Evolutionary conservation across 495 filamentous ascomycete genomes (phyloP).

Genomic region (Pyrenula massariospora): DNA sequence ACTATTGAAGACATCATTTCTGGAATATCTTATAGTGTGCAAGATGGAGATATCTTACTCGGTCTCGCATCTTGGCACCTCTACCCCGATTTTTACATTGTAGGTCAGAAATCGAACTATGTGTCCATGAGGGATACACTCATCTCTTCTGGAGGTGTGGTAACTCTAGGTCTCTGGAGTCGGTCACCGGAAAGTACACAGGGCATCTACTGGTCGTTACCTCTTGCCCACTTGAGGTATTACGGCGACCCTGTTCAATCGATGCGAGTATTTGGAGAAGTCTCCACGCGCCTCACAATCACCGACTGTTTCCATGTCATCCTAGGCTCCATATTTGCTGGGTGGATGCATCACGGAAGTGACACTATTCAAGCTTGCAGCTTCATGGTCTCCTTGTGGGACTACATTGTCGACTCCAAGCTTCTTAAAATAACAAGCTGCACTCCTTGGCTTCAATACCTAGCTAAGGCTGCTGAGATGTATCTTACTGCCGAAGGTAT

Average conservation of each 20-base stretch:
- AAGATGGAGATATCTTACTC: slow-evolving; percentile 16
- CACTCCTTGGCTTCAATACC: neutral
- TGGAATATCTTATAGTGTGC: slow-evolving; percentile 8
- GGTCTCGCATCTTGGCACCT: slow-evolving; percentile 25
- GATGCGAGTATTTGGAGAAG: neutral
- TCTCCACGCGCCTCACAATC: neutral
- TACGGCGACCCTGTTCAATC: slow-evolving; percentile 13
- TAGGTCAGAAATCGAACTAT: neutral
- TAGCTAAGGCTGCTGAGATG: neutral
- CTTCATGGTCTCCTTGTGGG: neutral
- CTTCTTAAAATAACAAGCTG: neutral
- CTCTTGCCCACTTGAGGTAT: slow-evolving; percentile 17
- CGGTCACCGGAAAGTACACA: neutral
- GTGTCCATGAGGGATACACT: slow-evolving; percentile 10
- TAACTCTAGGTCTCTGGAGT: slow-evolving; percentile 10
- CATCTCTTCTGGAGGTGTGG: slow-evolving; percentile 5
- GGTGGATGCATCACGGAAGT: neutral
- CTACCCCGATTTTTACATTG: slow-evolving; percentile 19
- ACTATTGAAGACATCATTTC: slow-evolving; percentile 12
- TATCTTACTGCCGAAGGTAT: neutral
- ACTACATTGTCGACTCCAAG: neutral
- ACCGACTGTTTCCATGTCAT: neutral
- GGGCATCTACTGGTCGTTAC: slow-evolving; percentile 18
- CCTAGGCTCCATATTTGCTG: slow-evolving; percentile 4
- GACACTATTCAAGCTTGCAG: neutral